A percentile compares a stretch with the other conserved stretches of the same genome.
phyloP scores from a whole-genome alignment of 2,329 filamentous ascomycete species.

The Paecilomyces sp. region DNA sequence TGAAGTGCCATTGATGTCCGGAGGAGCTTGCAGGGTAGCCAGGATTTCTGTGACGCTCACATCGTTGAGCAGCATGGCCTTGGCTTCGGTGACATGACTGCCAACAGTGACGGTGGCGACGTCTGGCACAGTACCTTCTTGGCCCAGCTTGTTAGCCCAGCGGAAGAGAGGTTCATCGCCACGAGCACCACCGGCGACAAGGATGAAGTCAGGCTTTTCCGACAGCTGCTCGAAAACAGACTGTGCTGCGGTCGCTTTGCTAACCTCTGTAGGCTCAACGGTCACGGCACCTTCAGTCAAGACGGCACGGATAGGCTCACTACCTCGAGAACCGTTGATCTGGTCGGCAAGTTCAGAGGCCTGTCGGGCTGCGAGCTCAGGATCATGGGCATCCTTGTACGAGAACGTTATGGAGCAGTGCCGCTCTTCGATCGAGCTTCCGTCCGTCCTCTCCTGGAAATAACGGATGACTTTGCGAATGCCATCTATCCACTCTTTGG shows the following conservation, averaged over 20 bases:
- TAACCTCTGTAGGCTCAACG: slow-evolving; percentile 78
- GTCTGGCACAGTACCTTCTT: slow-evolving; percentile 51
- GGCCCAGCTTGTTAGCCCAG: slow-evolving; percentile 76
- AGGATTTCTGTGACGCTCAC: slow-evolving; percentile 61
- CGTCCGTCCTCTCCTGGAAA: slow-evolving; percentile 81
- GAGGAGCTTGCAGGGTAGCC: slow-evolving; percentile 4
- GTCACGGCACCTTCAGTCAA: slow-evolving; percentile 72
- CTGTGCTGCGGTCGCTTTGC: slow-evolving; percentile 72
- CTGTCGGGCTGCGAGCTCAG: slow-evolving; percentile 66
- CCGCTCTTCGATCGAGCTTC: slow-evolving; percentile 75
- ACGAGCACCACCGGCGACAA: slow-evolving; percentile 80
- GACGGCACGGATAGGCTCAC: slow-evolving; percentile 73
- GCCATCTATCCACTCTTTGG: slow-evolving; percentile 70
- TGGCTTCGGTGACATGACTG: slow-evolving; percentile 76
- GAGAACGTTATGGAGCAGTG: slow-evolving; percentile 83
- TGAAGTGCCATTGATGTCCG: neutral
- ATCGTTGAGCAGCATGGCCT: slow-evolving; percentile 73
- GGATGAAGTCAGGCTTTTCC: slow-evolving; percentile 68
- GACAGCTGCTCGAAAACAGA: slow-evolving; percentile 60
- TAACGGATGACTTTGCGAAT: slow-evolving; percentile 78
- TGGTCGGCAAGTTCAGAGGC: slow-evolving; percentile 85
- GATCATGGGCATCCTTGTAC: slow-evolving; percentile 71
- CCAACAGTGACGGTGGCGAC: slow-evolving; percentile 81
- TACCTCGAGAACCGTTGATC: slow-evolving; percentile 84
- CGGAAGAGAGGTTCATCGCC: slow-evolving; percentile 87